A percentile compares a stretch with the other conserved stretches of the same genome.
phyloP scores from a whole-genome alignment of 257 asterid species.

The Ajuga chamaepitys region DNA sequence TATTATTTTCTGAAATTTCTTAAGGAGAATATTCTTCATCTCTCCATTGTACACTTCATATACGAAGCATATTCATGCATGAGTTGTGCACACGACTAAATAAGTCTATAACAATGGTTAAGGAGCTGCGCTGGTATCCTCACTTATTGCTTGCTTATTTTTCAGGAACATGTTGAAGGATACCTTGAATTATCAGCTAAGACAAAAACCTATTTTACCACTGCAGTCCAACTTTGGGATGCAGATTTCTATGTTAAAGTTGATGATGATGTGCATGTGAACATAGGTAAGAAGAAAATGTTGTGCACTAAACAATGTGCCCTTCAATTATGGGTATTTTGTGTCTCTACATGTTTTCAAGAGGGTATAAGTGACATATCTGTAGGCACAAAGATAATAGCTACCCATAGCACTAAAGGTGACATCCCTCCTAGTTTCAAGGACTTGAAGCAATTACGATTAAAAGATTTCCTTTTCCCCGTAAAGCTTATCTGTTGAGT shows the following conservation, averaged over 20 bases:
- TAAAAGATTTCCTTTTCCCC: neutral
- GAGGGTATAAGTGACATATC: neutral
- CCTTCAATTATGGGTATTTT: neutral
- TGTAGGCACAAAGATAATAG: neutral
- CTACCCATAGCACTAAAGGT: neutral
- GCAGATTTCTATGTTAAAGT: slow-evolving; percentile 91
- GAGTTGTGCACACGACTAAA: neutral
- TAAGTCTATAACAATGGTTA: neutral
- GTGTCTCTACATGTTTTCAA: neutral
- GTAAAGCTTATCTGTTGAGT: neutral
- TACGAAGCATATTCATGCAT: neutral
- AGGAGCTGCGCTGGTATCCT: neutral
- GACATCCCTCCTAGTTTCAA: neutral
- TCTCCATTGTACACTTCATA: neutral
- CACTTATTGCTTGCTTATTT: neutral
- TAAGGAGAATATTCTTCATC: neutral
- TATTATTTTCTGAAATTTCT: slow-evolving; percentile 1
- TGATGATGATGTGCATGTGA: slow-evolving; percentile 88
- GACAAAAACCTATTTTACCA: slow-evolving; percentile 69
- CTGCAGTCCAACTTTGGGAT: slow-evolving; percentile 82
- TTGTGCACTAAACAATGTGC: neutral
- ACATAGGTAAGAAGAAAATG: slow-evolving; percentile 45
- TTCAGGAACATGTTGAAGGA: slow-evolving; percentile 84
- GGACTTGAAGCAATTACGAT: neutral
- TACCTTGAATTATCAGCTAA: slow-evolving; percentile 88